phyloP scores from a whole-genome alignment of 2,329 filamentous ascomycete species.

The Ramularia endophylla region DNA sequence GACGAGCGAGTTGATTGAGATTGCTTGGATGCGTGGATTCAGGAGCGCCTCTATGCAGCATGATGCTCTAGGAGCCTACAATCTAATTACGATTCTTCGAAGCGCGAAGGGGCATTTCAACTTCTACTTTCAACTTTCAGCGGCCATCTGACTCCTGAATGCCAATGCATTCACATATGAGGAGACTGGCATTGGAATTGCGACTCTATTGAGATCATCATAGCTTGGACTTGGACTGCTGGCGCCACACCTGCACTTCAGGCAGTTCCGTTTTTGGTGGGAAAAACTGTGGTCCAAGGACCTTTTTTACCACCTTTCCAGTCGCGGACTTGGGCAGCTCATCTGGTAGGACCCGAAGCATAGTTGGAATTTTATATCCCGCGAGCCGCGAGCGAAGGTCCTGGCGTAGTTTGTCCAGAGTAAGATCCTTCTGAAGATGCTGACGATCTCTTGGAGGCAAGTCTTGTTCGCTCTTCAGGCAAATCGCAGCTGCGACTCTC shows the following conservation, averaged over 20 bases:
- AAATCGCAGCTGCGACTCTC: constrained; percentile 49
- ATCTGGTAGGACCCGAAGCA: constrained; percentile 39
- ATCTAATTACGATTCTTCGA: too few species aligned
- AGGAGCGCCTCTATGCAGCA: constrained; percentile 7
- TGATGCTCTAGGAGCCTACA: constrained; percentile 11
- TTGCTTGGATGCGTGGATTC: constrained; percentile 1
- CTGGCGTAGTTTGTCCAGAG: constrained; percentile 36
- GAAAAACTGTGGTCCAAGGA: constrained; percentile 28
- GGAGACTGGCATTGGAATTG: too few species aligned
- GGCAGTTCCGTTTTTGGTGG: constrained; percentile 13
- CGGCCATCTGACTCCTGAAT: too few species aligned
- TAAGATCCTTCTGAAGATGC: constrained; percentile 24
- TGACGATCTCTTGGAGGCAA: constrained; percentile 15
- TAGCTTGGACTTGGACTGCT: constrained; percentile 12
- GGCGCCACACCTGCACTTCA: constrained; percentile 26
- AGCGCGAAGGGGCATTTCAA: too few species aligned
- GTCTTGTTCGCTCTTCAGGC: constrained; percentile 32
- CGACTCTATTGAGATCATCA: too few species aligned
- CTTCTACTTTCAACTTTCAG: too few species aligned
- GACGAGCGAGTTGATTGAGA: neutral
- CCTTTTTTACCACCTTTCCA: constrained; percentile 48
- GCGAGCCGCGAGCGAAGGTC: constrained; percentile 42
- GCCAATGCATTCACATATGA: too few species aligned
- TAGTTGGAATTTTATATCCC: constrained; percentile 45
- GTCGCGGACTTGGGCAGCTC: constrained; percentile 46